A percentile compares a stretch with the other conserved stretches of the same genome.
phyloP scores from a whole-genome alignment of 345 rosid genomes.

The Arabidopsis suecica region DNA sequence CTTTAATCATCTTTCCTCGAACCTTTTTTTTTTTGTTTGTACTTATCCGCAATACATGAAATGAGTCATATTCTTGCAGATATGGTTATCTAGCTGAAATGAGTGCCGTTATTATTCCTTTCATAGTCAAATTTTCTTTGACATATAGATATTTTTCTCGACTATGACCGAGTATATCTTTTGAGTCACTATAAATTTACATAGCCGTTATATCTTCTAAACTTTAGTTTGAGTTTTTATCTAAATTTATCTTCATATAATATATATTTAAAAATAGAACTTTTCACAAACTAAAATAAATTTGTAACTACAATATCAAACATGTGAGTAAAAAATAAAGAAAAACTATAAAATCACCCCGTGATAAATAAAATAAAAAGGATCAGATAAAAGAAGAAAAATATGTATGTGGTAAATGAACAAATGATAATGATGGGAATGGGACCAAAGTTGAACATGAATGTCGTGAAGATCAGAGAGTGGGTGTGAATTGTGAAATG shows the following conservation, averaged over 20 bases:
- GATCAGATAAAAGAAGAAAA: not conserved
- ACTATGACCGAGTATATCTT: not conserved
- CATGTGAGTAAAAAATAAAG: too few species aligned
- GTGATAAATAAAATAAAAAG: not conserved
- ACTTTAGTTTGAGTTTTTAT: not conserved
- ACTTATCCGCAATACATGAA: conserved; percentile 4
- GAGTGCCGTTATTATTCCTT: not conserved
- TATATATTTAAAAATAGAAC: not conserved
- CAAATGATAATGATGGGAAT: conserved; percentile 17
- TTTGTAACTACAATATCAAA: too few species aligned
- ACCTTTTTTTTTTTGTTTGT: not conserved
- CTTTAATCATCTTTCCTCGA: conserved; percentile 11
- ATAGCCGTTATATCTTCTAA: not conserved
- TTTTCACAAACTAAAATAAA: not conserved
- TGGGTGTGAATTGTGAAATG: conserved; percentile 35
- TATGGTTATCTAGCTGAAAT: conserved; percentile 13
- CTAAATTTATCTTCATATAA: not conserved
- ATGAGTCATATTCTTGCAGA: conserved; percentile 2
- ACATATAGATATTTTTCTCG: not conserved
- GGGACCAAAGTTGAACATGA: conserved; percentile 41
- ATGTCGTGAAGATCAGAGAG: conserved; percentile 45
- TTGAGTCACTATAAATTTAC: not conserved
- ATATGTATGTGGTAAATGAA: conserved; percentile 24
- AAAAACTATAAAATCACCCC: too few species aligned
- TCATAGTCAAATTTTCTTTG: not conserved